Conservation (phyloP, 2,329 filamentous ascomycete species). For the Aspergillus eucalypticola region DNA sequence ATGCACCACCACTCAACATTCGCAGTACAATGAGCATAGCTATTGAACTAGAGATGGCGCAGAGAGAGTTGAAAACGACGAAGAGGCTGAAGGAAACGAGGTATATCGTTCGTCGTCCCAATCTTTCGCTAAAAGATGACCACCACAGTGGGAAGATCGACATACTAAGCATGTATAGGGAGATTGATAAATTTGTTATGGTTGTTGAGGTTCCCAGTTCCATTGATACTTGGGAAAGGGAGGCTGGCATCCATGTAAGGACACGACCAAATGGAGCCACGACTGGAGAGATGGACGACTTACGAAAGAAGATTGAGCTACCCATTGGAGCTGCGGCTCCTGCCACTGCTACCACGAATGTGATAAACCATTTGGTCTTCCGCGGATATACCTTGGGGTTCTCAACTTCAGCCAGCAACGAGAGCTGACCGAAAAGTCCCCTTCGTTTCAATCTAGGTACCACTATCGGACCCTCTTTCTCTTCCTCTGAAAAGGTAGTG, state of each 20-base stretch:
- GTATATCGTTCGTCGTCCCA: slow-evolving; percentile 76
- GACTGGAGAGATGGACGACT: slow-evolving; percentile 34
- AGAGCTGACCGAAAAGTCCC: slow-evolving; percentile 70
- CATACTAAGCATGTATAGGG: slow-evolving; percentile 81
- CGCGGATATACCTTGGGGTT: slow-evolving; percentile 71
- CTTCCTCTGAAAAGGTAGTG: slow-evolving; percentile 18
- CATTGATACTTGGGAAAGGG: slow-evolving; percentile 63
- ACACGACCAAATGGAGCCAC: not conserved
- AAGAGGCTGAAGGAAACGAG: slow-evolving; percentile 72
- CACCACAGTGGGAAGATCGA: slow-evolving; percentile 84
- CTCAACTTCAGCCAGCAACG: slow-evolving; percentile 76
- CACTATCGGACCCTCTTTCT: slow-evolving; percentile 42
- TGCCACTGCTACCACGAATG: slow-evolving; percentile 72
- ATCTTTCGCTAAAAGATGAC: slow-evolving; percentile 73
- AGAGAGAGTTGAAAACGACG: slow-evolving; percentile 68
- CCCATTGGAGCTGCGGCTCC: slow-evolving; percentile 79
- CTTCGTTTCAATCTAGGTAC: slow-evolving; percentile 60
- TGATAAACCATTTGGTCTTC: slow-evolving; percentile 81
- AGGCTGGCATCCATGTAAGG: slow-evolving; percentile 53
- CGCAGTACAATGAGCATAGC: slow-evolving; percentile 77
- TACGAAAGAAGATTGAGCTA: slow-evolving; percentile 79
- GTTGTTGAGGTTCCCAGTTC: slow-evolving; percentile 65
- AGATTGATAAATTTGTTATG: slow-evolving; percentile 72
- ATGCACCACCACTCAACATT: slow-evolving; percentile 71
- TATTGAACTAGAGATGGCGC: slow-evolving; percentile 69